A percentile compares a stretch with the other conserved stretches of the same genome.
Evolutionary conservation across 768 basidiomycete species (phyloP).

Genomic region (Tulasnella sp.): DNA sequence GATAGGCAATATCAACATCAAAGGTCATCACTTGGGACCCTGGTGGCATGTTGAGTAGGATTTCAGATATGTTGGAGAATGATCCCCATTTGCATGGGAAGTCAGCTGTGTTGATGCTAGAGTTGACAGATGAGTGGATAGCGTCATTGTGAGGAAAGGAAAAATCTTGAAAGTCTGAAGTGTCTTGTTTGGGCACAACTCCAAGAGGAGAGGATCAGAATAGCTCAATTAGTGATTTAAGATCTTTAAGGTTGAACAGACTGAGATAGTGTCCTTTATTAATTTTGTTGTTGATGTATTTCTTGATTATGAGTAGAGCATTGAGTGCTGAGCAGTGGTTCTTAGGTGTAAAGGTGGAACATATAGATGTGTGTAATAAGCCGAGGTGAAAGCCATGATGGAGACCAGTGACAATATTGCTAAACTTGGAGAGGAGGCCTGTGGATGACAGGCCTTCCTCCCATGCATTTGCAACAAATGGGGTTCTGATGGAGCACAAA

Average conservation of each 20-base stretch:
- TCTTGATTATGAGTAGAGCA: neutral
- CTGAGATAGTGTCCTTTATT: neutral
- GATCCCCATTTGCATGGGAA: slow-evolving; percentile 34
- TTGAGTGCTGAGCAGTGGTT: neutral
- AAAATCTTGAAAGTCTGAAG: slow-evolving; percentile 23
- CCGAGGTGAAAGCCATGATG: neutral
- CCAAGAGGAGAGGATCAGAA: neutral
- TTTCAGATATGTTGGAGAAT: slow-evolving; percentile 25
- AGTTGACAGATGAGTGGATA: slow-evolving; percentile 26
- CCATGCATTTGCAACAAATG: neutral
- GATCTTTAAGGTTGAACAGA: neutral
- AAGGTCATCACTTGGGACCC: slow-evolving; percentile 31
- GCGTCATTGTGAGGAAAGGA: slow-evolving; percentile 26
- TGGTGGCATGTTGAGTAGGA: slow-evolving; percentile 26
- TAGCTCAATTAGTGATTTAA: neutral
- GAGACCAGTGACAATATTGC: neutral
- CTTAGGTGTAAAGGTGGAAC: neutral
- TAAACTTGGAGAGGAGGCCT: neutral
- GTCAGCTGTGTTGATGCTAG: slow-evolving; percentile 25
- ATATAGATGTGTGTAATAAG: neutral
- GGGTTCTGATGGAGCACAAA: neutral
- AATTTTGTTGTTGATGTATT: neutral
- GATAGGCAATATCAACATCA: slow-evolving; percentile 32
- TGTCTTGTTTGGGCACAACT: neutral
- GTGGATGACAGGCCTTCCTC: neutral